These are phyloP conservation scores for Casuarina glauca DNA, from an alignment of 306 rosid species.

Conservation along the genomic window DNA sequence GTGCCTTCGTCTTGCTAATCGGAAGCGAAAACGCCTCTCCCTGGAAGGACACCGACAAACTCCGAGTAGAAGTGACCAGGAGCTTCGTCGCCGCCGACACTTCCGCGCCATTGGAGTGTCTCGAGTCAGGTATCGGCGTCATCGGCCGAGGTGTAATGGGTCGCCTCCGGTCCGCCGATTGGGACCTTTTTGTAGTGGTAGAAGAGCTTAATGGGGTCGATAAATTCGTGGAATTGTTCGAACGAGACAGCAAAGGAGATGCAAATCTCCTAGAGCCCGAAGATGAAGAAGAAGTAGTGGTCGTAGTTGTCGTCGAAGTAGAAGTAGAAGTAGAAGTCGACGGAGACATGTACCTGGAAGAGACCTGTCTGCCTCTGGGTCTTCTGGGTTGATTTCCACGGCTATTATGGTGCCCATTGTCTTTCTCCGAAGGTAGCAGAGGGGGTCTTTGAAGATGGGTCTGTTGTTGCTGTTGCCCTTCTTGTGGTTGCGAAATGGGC, in stretches of 20 bases:
- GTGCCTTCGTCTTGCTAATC: constrained; percentile 81
- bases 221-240: constrained; percentile 57
- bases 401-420: constrained; percentile 46
- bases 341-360: constrained; percentile 96
- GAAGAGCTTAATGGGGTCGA: constrained; percentile 53
- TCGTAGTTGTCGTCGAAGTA: constrained; percentile 21
- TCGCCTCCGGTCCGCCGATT: constrained; percentile 82
- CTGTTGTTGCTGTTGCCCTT: constrained; percentile 10
- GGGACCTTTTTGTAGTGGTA: constrained; percentile 67
- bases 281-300: constrained; percentile 51
- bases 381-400: constrained; percentile 36
- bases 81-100: constrained; percentile 77
- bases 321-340: constrained; percentile 73
- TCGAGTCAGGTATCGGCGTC: constrained; percentile 49
- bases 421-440: constrained; percentile 56
- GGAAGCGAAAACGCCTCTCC: constrained; percentile 96
- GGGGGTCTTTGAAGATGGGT: constrained; percentile 46
- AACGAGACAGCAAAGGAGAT: constrained; percentile 83
- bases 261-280: constrained; percentile 77
- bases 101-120: constrained; percentile 50
- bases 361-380: constrained; percentile 78
- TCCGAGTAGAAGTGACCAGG: constrained; percentile 86
- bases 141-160: constrained; percentile 49
- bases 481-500: constrained; percentile 21
- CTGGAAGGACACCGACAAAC: constrained; percentile 94